Evolutionary conservation across 768 basidiomycete species (phyloP), one percentile per base, ranked within the genome.

Genomic region (Lactifluus echinatus): DNA sequence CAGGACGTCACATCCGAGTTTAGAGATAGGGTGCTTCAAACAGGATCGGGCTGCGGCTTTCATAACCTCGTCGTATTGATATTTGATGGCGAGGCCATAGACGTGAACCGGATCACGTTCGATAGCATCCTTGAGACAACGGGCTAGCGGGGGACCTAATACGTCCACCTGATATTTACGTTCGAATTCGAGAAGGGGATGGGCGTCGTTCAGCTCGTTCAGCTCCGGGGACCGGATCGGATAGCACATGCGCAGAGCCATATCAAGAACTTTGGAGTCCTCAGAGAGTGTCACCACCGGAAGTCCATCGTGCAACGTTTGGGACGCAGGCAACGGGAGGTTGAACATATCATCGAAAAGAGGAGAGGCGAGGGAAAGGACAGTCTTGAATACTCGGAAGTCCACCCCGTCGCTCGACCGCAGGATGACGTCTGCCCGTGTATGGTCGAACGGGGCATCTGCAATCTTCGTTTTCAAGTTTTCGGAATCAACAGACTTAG

Each of bases 101-200:
- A 51, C 57, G 31, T 48, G 43, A 2, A 62, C 57, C 6, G 57
- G 57, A n/a, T 62, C 50, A 8, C n/a, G 23, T 19, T 50, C 43
- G 4, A 55, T 47, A 11, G 26, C 15, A 15, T 12, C 34, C 4
- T 11, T 36, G 43, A 62, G 57, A 15, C 19, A 50, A 10, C 10
- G 28, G 2, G n/a, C 33, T 11, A 52, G 33, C 1, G 56, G 19
- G 39, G 21, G 15, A 17, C 17, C 11, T 2, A 55, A 24, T 19
- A 19, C 47, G 4, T 54, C 43, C 40, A 62, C 50, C 7, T 49
- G 48, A 53, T 62, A 62, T 40, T 62, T 62, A 47, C 39, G 52
- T 12, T 43, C 40, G 31, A 51, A 58, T 14, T 59, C 48, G 12
- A 57, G 36, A 39, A 62, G 48, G 52, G 23, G 7, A 15, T 17